Base-by-base conservation (phyloP, 805 yeast genomes). In the Naumovozyma dairenensis region DNA sequence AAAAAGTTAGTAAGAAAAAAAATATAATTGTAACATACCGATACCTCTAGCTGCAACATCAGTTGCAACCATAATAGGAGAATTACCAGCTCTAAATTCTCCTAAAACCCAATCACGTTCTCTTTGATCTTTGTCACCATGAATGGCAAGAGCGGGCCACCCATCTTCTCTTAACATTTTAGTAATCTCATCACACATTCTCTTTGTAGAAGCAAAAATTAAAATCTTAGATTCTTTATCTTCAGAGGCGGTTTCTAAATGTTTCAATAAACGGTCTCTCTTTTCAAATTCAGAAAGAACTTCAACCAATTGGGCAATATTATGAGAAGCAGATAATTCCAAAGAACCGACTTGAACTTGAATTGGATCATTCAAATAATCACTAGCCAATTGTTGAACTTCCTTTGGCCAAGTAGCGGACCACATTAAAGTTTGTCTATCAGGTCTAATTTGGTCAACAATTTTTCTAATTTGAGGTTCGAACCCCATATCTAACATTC, bases 31-130 rank as follows among this genome's bases (percentile, higher is more conserved):
- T 40, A 62, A 83, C 96, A 66, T 84, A 85, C 95, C 96, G 69
- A 92, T 86, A 77, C 98, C 98, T 74, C 98, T 83, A 48, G 98
- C 96, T 44, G 98, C 98, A 62, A 92, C 98, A 65, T 92, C 98
- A 45, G 98, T 92, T 43, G 98, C 98, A 59, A 87, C 95, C 96
- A 92, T 86, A 55, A 92, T 80, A 46, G 96, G 95, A 36, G 93
- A 77, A 63, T 78, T 82, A 52, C 97, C 97, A 40, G 74, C 57
- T 73, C 81, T 83, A 71, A 92, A 92, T 66, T 89, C 96, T 49
- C 68, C 72, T 63, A 92, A 69, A 50, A 89, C 97, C 97, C 97
- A 92, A 68, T 92, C 97, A 74, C 98, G 87, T 67, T 92, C 97
- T 60, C 78, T 73, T 70, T 92, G 98, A 55, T 80, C 85, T 65